Evolutionary conservation across 2,329 filamentous ascomycete genomes (phyloP), one percentile per base, ranked within the genome.

Genomic region (Xylaria hypoxylon): DNA sequence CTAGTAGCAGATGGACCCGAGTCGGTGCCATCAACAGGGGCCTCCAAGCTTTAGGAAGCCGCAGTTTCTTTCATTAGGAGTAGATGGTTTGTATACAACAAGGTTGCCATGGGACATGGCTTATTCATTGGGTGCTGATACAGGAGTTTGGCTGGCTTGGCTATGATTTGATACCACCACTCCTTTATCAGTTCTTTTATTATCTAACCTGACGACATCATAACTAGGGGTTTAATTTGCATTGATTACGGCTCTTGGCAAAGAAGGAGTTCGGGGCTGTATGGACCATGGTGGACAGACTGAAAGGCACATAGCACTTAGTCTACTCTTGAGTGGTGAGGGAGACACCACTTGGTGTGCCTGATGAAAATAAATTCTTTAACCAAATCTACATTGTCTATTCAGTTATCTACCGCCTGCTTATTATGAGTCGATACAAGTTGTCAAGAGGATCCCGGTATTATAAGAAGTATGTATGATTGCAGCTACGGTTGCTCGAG

Each of bases 61-160:
- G 82, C 45, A 82, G 77, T 61, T 76, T 84, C 60, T 85, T 85
- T 71, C 80, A 80, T 58, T 84, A 73, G 74, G 63, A 61, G 71
- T 65, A 65, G 51, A 68, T 67, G 68, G 65, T 59, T 64, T 64
- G 52, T 62, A 56, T 65, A 68, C 38, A 24, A n/a, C n/a, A 15
- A 22, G 38, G 47, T 40, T 31, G 44, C 42, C 48, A 40, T 45
- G 57, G 45, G 13, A 52, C 19, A 59, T 28, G 62, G 48, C 56
- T 53, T 26, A 38, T 33, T 53, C 28, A 48, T 53, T 62, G 31
- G 31, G 58, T 50, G 53, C n/a, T 38, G 19, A 38, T 38, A 47
- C 15, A 48, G 60, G 60, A 53, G 59, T 62, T 69, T 63, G 64
- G 48, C 62, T 68, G 52, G 55, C 44, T 65, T 62, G 61, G 69